Base-by-base conservation (phyloP, 2,329 filamentous ascomycete species). In the Pseudogymnoascus sp. region DNA sequence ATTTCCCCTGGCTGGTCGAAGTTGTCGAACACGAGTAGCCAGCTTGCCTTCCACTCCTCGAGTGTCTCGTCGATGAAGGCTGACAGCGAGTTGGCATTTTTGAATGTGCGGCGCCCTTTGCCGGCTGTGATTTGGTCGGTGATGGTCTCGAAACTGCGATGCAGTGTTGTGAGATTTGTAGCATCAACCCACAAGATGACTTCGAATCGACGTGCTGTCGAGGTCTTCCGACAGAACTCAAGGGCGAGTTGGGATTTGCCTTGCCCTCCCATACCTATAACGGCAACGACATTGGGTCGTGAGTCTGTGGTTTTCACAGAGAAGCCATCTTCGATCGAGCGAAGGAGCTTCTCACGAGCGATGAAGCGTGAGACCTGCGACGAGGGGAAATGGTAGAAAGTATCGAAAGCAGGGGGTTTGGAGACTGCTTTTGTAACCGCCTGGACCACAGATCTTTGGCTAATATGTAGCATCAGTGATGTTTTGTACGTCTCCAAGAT, bases 211-310 rank as follows among this genome's bases (percentile, higher is more conserved):
- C 65, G 64, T 34, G 64, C 60, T 2, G 54, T 60, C 4, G 29
- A 39, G 12, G 54, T 26, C 47, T 62, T 63, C 2, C 62, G 61
- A 47, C 68, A 69, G 21, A 68, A 64, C 45, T 69, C 63, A 4
- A 69, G 66, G 16, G 66, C 68, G 18, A 69, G 64, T 39, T 70
- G 68, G 10, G 68, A 68, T 54, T 70, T 70, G 5, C 69, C 69
- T 63, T 69, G 67, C 1, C 69, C 69, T 14, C 68, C 68, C 12
- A 69, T 61, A 4, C 65, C 69, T 0, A 64, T 57, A 3, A 70
- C 29, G 10, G 69, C 66, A 21, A 70, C 63, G 21, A 68, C 26
- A 18, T 57, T 60, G 18, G 64, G 61, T 16, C 61, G 62, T 23
- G 16, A 16, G 10, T 54, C 31, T 12, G 23, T 21, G 14, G 21